A percentile compares a stretch with the other conserved stretches of the same genome.
These are phyloP conservation scores for Vaccinium darrowii DNA, from an alignment of 148 eudicot genomes.

Conservation along the genomic window DNA sequence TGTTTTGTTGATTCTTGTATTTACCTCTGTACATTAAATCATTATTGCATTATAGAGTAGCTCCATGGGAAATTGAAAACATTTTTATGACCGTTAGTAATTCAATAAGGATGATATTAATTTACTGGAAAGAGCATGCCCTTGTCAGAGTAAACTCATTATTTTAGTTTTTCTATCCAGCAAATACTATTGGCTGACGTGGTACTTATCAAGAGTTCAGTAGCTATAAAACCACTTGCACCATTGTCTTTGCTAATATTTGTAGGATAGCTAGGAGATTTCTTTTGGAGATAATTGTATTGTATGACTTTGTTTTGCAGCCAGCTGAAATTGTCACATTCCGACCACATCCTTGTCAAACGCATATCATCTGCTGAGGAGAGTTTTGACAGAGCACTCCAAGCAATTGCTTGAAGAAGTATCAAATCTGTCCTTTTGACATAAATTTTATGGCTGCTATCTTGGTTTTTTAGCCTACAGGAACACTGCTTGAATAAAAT, in stretches of 20 bases:
- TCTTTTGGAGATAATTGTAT: neutral
- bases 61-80: too few species aligned
- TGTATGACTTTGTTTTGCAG: conserved; percentile 34
- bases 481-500: neutral
- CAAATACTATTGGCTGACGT: too few species aligned
- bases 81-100: too few species aligned
- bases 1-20: too few species aligned
- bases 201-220: too few species aligned
- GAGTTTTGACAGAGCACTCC: conserved; percentile 71
- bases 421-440: neutral
- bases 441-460: neutral
- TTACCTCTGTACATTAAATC: too few species aligned
- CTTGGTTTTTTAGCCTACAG: neutral
- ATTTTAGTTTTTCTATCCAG: too few species aligned
- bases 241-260: neutral
- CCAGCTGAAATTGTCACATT: conserved; percentile 71
- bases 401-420: conserved; percentile 49
- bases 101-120: too few species aligned
- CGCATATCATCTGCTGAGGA: conserved; percentile 65
- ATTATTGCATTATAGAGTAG: too few species aligned
- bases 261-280: neutral
- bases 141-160: too few species aligned
- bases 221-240: neutral
- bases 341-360: conserved; percentile 68
- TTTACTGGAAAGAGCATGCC: too few species aligned